A percentile compares a stretch with the other conserved stretches of the same genome.
Conservation (phyloP, 2,329 filamentous ascomycete genomes). For the Coniochaeta sp. region DNA sequence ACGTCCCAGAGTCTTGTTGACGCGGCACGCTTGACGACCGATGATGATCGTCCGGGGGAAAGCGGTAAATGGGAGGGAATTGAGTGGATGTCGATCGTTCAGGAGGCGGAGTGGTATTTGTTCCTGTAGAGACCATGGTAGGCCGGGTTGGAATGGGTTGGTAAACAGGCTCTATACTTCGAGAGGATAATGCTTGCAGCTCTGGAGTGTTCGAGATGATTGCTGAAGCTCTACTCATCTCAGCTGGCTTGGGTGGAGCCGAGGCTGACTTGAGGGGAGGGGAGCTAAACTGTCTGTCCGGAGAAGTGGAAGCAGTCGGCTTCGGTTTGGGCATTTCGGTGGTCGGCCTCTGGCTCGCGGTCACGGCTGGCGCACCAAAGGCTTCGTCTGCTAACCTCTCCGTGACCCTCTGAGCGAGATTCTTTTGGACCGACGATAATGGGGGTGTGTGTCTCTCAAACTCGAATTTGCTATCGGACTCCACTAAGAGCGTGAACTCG, state of each 20-base stretch:
- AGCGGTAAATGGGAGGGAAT: constrained; percentile 30
- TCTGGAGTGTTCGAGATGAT: constrained; percentile 58
- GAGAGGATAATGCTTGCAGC: constrained; percentile 47
- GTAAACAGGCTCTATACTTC: constrained; percentile 23
- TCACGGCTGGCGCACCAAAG: constrained; percentile 39
- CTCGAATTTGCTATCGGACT: constrained; percentile 75
- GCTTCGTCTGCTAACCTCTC: constrained; percentile 78
- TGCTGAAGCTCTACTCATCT: constrained; percentile 53
- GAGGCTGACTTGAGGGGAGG: constrained; percentile 29
- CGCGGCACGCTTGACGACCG: constrained; percentile 31
- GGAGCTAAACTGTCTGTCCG: constrained; percentile 18
- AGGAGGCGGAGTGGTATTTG: constrained; percentile 63
- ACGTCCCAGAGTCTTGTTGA: constrained; percentile 19
- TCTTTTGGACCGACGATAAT: constrained; percentile 37
- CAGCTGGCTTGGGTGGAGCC: constrained; percentile 31
- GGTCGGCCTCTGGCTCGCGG: constrained; percentile 19
- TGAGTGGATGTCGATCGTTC: constrained; percentile 43
- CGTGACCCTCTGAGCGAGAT: constrained; percentile 59
- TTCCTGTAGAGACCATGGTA: constrained; percentile 54
- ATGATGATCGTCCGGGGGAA: constrained; percentile 29
- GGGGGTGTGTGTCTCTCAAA: constrained; percentile 57
- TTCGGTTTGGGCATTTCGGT: constrained; percentile 22
- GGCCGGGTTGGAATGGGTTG: constrained; percentile 24
- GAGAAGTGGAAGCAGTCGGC: constrained; percentile 13
- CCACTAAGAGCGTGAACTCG: constrained; percentile 84